Base-by-base conservation (phyloP, 2,329 filamentous ascomycete genomes). In the Beauveria brongniartii region DNA sequence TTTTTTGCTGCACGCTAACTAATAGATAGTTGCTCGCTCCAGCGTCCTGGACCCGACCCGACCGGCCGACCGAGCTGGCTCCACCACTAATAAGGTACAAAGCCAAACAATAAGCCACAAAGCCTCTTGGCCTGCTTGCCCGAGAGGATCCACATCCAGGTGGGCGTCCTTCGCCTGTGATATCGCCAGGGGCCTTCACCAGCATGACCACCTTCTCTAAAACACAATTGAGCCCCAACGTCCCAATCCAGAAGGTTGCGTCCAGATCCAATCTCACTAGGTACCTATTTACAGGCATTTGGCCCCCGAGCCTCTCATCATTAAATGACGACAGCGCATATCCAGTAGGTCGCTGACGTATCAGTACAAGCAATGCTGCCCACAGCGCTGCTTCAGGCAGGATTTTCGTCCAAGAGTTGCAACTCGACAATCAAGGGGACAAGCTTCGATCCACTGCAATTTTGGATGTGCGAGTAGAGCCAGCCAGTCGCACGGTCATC, bases 181-280 rank as follows among this genome's bases (percentile, higher is more conserved):
- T 41, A n/a, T 26, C 52, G 5, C 7, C 48, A 34, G 30, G 30
- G 30, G 12, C 30, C 28, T 4, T 4, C 12, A 14, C 14, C 30
- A n/a, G n/a, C 52, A 20, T 55, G 40, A 30, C 26, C 28, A 24
- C 54, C 40, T 37, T 44, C 40, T 37, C 18, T 9, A 43, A 54
- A 10, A 37, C 41, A 22, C 16, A 24, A 10, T 47, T 28, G 22
- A 50, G 44, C 55, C 22, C 22, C 55, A 26, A 22, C 9, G 16
- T 14, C 44, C 30, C n/a, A 37, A 47, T 51, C 9, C 22, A 58
- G 30, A 58, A 58, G 46, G 55, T 50, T 50, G 41, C 41, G n/a
- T 47, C 16, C 22, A 56, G 55, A 58, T 58, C 34, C 30, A 58
- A 58, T 51, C 55, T 51, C 34, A 58, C 55, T n/a, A 28, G 26